Evolutionary conservation across 805 yeast genomes (phyloP), one percentile per base, ranked within the genome.

Genomic region (Cyberlindnera japonica): DNA sequence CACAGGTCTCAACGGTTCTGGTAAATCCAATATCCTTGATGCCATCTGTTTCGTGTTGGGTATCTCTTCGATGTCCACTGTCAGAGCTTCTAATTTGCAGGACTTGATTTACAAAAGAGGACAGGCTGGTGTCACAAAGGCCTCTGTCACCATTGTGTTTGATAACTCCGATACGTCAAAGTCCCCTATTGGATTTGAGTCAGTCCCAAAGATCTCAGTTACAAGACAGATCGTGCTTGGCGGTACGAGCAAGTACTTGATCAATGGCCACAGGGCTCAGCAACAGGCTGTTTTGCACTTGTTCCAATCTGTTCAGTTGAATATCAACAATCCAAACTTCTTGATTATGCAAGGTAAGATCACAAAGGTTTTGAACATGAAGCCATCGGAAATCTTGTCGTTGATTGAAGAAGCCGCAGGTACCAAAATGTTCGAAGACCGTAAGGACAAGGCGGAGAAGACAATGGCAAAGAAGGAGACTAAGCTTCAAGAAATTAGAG

Each of bases 11-110:
- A 93, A 93, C 60, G 99, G 99, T 9, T 88, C 96, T 0, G 99
- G 99, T 6, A 93, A 93, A 58, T 91, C 98, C 17, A 93, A 93
- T 61, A 90, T 93, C 43, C 70, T 93, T 32, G 99, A 93, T 63
- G 95, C 99, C 41, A 91, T 93, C 42, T 93, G 99, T 64, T 93
- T 93, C 63, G 99, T 95, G n/a, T 71, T 93, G 24, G 99, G 99
- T 40, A 90, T 93, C 45, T 82, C 96, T 1, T 79, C 95, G 11
- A 89, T 91, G 93, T 61, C 86, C n/a, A 85, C 95, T 0, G 96
- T 95, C 20, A 73, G 99, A 58, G 99, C 99, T 0, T 81, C 88
- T 6, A 90, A 83, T 57, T 68, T 90, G 29, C 97, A 91, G 57
- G 99, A 93, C 62, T 75, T 93, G 58, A 93, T 93, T 37, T 93